Percentiles rank a stretch among this genome's conserved stretches.
These are phyloP conservation scores for Aspergillus tamarii DNA, from an alignment of 2,329 filamentous ascomycete species.

Conservation along the genomic window DNA sequence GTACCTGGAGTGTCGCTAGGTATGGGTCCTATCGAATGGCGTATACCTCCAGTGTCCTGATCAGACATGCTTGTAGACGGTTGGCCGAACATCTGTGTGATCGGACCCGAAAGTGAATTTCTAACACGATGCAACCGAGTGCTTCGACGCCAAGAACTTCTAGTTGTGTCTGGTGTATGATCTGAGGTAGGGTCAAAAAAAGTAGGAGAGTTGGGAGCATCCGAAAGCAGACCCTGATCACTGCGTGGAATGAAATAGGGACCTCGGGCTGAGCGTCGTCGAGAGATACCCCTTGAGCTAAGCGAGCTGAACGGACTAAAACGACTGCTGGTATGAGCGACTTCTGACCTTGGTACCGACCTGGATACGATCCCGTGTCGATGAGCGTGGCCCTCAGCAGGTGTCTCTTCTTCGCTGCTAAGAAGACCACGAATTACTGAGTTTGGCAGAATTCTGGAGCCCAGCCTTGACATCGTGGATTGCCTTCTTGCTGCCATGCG, in stretches of 20 bases:
- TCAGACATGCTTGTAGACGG: constrained; percentile 29
- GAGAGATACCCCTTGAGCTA: constrained; percentile 42
- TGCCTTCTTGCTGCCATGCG: constrained; percentile 45
- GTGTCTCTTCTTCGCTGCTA: constrained; percentile 50
- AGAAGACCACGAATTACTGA: constrained; percentile 48
- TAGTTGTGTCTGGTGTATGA: constrained; percentile 30
- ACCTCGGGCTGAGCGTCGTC: constrained; percentile 43
- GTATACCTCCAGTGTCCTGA: constrained; percentile 30
- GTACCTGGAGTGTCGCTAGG: constrained; percentile 37
- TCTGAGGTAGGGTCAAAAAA: constrained; percentile 32
- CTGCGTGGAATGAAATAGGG: constrained; percentile 45
- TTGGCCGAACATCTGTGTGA: constrained; percentile 49
- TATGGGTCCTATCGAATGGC: constrained; percentile 32
- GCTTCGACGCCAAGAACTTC: constrained; percentile 44
- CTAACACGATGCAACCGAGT: constrained; percentile 47
- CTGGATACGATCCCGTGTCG: constrained; percentile 47
- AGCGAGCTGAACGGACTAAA: constrained; percentile 47
- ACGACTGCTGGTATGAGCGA: constrained; percentile 36
- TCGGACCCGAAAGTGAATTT: constrained; percentile 47
- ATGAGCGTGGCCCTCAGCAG: constrained; percentile 49
- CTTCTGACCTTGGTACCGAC: constrained; percentile 38
- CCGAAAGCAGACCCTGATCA: constrained; percentile 36
- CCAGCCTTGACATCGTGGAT: constrained; percentile 52
- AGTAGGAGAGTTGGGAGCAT: constrained; percentile 30
- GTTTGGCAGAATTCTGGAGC: constrained; percentile 52